These are phyloP conservation scores for Immersiella caudata DNA, from an alignment of 495 filamentous ascomycete genomes.

Conservation along the genomic window DNA sequence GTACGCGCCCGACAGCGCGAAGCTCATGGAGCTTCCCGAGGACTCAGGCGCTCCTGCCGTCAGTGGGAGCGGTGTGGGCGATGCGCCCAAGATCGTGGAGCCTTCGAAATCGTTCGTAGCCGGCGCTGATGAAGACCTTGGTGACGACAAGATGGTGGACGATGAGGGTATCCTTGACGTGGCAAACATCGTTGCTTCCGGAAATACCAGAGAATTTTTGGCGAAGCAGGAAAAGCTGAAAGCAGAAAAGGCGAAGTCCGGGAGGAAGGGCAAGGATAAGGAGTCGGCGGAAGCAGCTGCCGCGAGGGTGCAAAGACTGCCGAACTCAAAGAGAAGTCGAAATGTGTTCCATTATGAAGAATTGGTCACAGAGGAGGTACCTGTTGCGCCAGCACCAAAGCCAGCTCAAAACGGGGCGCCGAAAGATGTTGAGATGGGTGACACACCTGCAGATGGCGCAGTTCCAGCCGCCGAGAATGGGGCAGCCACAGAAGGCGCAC, in stretches of 20 bases:
- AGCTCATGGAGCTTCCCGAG: constrained; percentile 53
- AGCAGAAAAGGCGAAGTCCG: constrained; percentile 61
- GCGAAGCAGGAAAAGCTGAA: constrained; percentile 92
- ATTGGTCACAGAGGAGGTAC: constrained; percentile 63
- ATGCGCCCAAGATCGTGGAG: constrained; percentile 40
- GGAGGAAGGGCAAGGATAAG: constrained; percentile 53
- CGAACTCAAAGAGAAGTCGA: constrained; percentile 77
- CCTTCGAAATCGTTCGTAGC: constrained; percentile 26
- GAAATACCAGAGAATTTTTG: constrained; percentile 88
- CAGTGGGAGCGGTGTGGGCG: constrained; percentile 18
- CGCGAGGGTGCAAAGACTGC: constrained; percentile 62
- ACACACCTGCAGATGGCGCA: constrained; percentile 17
- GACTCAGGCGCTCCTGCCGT: constrained; percentile 47
- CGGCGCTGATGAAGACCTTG: constrained; percentile 52
- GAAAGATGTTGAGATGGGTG: constrained; percentile 31
- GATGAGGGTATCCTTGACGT: constrained; percentile 91
- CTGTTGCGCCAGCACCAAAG: constrained; percentile 27
- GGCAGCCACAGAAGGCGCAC: neutral
- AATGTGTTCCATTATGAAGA: constrained; percentile 86
- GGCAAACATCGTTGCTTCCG: constrained; percentile 87
- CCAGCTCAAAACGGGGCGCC: constrained; percentile 1
- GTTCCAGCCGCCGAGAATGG: constrained; percentile 1
- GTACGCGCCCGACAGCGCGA: constrained; percentile 60
- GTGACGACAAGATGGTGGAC: constrained; percentile 54
- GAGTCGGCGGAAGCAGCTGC: constrained; percentile 60